Evolutionary conservation across 23 red algal species (phyloP), one percentile per base, ranked within the genome.

Genomic region (Chondrus crispus): DNA sequence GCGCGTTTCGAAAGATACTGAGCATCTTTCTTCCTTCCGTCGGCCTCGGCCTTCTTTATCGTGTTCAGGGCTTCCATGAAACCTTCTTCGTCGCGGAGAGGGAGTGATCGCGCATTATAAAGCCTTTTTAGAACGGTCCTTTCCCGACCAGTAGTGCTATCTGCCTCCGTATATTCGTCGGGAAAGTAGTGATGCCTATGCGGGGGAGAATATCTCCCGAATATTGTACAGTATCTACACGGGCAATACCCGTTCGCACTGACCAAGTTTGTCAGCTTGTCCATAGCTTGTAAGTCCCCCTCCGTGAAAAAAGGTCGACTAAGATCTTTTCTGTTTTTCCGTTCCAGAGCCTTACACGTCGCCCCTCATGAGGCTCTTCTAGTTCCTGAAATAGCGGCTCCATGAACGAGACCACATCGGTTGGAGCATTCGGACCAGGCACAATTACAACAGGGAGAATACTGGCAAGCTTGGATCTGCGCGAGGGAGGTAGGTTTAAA

Each of bases 181-280:
- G 81, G 81, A 45, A 46, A 69, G 81, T 85, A 85, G 6, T 42
- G 46, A 13, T 46, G 53, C 10, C 58, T 9, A 20, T 38, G 2
- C 8, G 43, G 7, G 29, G 35, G 12, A 24, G 62, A 32, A 46
- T 66, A 46, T 2, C 26, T 32, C 14, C 80, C 50, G 16, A 22
- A 5, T 13, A 60, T 60, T 16, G 20, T 12, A 63, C 80, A 49
- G 45, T 63, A 84, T 18, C 80, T 28, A 38, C 52, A 84, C 44
- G 52, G 80, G 20, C 54, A 14, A 85, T 68, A 43, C 16, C 57
- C 55, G 68, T 66, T 85, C 9, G 36, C 51, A 36, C 51, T 39
- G 46, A 63, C 64, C 32, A 84, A n/a, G 39, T 62, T 8, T 41
- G 49, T 62, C 48, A 62, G 80, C 35, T 84, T 84, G 4, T 84